These are phyloP conservation scores for Eimeria mitis DNA, from an alignment of 169 alveolate species.

Conservation along the genomic window DNA sequence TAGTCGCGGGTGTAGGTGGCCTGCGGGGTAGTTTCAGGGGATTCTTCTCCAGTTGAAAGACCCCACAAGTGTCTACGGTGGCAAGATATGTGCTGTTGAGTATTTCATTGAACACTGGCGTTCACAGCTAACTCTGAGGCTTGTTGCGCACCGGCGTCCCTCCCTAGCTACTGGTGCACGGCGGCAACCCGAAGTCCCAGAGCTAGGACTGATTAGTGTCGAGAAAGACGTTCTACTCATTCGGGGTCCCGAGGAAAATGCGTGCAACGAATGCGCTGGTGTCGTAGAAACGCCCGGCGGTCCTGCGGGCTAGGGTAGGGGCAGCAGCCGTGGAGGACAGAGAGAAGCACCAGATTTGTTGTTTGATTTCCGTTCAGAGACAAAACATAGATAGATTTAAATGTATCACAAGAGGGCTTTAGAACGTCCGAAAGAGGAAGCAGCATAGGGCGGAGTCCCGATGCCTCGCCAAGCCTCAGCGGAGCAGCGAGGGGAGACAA, in stretches of 20 bases:
- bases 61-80: conserved; percentile 57
- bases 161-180: not conserved
- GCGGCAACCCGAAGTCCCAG: not conserved
- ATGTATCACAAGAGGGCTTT: not conserved
- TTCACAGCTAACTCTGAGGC: not conserved
- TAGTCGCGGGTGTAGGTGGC: not conserved
- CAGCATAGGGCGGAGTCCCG: not conserved
- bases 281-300: not conserved
- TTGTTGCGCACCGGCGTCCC: not conserved
- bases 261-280: not conserved
- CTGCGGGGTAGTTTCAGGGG: not conserved
- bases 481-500: not conserved
- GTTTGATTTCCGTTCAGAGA: not conserved
- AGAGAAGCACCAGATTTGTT: not conserved
- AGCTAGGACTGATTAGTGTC: not conserved
- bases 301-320: not conserved
- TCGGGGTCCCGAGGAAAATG: not conserved
- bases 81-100: not conserved
- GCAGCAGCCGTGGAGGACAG: not conserved
- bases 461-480: not conserved
- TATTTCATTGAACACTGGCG: not conserved
- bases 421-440: not conserved
- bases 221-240: not conserved
- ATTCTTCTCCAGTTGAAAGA: not conserved
- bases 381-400: not conserved